These are phyloP conservation scores for Cercospora sp. DNA, from an alignment of 2,329 filamentous ascomycete species.

Conservation along the genomic window DNA sequence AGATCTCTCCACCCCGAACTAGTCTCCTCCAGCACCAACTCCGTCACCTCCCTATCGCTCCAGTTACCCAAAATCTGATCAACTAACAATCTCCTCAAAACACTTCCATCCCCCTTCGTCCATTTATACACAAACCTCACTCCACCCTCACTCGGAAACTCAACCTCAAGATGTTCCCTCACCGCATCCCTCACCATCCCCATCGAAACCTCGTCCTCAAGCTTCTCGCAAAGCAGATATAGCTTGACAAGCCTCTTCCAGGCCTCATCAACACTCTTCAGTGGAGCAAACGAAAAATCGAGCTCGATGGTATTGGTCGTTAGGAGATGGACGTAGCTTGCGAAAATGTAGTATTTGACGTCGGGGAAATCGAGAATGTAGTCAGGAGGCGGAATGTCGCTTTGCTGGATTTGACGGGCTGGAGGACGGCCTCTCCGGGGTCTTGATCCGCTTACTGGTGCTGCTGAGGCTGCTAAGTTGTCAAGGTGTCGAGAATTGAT, in stretches of 20 bases:
- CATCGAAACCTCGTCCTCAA: neutral
- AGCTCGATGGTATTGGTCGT: neutral
- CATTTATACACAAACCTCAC: neutral
- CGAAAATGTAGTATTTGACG: neutral
- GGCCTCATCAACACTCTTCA: conserved; percentile 2
- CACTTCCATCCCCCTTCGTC: neutral
- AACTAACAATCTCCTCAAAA: neutral
- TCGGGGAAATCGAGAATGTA: neutral
- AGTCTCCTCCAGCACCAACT: neutral
- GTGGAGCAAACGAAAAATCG: neutral
- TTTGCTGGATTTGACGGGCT: too few relatives aligned
- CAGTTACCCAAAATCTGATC: neutral
- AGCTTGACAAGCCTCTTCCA: conserved; percentile 3
- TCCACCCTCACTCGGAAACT: conserved; percentile 5
- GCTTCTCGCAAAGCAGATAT: neutral
- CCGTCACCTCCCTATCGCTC: neutral
- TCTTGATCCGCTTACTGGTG: neutral
- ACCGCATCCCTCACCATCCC: neutral
- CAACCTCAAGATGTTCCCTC: conserved; percentile 5
- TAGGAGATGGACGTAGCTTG: neutral
- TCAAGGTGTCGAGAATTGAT: neutral
- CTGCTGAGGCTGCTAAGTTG: neutral
- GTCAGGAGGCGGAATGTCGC: neutral
- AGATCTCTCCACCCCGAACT: neutral
- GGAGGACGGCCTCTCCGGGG: neutral